These are phyloP conservation scores for Beauveria medogensis DNA, from an alignment of 2,329 filamentous ascomycete genomes.

Conservation along the genomic window DNA sequence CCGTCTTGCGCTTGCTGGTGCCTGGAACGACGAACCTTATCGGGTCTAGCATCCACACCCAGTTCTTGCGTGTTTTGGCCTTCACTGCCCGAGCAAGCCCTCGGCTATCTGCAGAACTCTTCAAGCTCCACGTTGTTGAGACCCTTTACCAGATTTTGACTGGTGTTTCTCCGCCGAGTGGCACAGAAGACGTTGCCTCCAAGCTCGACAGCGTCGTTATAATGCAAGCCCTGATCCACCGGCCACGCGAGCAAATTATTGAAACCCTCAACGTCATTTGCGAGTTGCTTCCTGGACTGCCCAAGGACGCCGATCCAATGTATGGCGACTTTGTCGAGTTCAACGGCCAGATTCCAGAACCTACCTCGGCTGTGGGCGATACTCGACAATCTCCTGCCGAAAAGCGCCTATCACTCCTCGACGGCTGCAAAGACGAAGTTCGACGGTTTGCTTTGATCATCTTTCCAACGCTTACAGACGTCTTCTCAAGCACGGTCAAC, in stretches of 20 bases:
- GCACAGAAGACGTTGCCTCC: constrained; percentile 66
- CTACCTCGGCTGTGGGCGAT: constrained; percentile 13
- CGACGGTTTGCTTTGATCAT: constrained; percentile 89
- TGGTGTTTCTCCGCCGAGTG: constrained; percentile 81
- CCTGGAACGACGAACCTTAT: constrained; percentile 95
- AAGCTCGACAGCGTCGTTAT: constrained; percentile 96
- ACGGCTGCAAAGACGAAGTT: constrained; percentile 77
- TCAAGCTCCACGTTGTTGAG: constrained; percentile 95
- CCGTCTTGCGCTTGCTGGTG: constrained; percentile 77
- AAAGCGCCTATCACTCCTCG: constrained; percentile 71
- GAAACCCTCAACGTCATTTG: constrained; percentile 97
- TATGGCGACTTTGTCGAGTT: constrained; percentile 38
- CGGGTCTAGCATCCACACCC: constrained; percentile 87
- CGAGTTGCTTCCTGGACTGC: constrained; percentile 76
- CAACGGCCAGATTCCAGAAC: constrained; percentile 15
- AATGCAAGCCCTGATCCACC: constrained; percentile 96
- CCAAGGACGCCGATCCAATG: constrained; percentile 41
- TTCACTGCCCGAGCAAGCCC: constrained; percentile 88
- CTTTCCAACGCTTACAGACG: constrained; percentile 89
- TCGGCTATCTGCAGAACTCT: constrained; percentile 74
- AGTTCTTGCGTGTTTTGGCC: constrained; percentile 85
- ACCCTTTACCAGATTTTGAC: constrained; percentile 96
- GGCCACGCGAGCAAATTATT: constrained; percentile 89
- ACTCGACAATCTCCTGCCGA: constrained; percentile 53
- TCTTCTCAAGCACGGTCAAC: constrained; percentile 96